Percentiles rank a stretch among this genome's conserved stretches.
phyloP scores from a whole-genome alignment of 2,329 filamentous ascomycete species.

The Xylariaceae sp. region DNA sequence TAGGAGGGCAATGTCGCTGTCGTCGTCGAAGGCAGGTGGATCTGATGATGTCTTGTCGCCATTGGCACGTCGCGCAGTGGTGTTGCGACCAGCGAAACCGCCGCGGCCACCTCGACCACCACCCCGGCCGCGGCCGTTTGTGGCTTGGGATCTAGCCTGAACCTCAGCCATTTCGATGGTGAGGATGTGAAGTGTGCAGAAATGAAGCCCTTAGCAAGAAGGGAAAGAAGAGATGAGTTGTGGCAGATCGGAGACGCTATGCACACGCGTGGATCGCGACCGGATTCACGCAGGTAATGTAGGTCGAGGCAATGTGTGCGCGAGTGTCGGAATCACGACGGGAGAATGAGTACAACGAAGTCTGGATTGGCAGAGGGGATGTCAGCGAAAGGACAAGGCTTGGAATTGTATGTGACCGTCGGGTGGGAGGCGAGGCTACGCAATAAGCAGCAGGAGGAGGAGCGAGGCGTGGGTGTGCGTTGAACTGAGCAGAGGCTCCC shows the following conservation, averaged over 20 bases:
- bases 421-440: background rate
- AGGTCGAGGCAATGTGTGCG: conserved; percentile 2
- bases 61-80: conserved; percentile 57
- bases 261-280: conserved; percentile 14
- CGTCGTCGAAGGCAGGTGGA: conserved; percentile 65
- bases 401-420: background rate
- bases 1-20: conserved; percentile 86
- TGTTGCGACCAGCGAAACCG: conserved; percentile 67
- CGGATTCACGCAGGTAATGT: conserved; percentile 13
- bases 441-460: background rate
- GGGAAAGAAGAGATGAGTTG: conserved; percentile 19
- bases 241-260: conserved; percentile 29
- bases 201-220: conserved; percentile 31
- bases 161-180: conserved; percentile 83
- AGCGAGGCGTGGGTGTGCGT: background rate
- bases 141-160: conserved; percentile 68
- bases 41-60: conserved; percentile 64
- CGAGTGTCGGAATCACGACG: conserved; percentile 1
- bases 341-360: conserved; percentile 15
- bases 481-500: conserved; percentile 1
- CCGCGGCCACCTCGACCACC: conserved; percentile 82
- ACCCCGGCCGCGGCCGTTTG: conserved; percentile 84
- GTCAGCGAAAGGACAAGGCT: background rate
- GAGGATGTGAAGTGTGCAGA: conserved; percentile 32
- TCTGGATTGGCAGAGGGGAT: conserved; percentile 10